These are phyloP conservation scores for Triadica sebifera DNA, from an alignment of 345 rosid species.

Conservation along the genomic window DNA sequence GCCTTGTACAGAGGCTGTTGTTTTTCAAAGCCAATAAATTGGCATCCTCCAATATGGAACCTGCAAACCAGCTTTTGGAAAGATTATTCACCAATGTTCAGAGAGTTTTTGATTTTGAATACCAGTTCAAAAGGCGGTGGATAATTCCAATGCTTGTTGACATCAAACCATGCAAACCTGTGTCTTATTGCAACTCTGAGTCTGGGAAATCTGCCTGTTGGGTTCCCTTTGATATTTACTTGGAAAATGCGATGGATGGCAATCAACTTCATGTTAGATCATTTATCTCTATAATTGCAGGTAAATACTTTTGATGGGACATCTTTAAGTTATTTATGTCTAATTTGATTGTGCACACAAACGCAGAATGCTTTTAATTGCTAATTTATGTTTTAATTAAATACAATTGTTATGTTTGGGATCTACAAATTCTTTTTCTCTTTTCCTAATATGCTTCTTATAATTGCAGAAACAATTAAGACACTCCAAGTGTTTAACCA, in stretches of 20 bases:
- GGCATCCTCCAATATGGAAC: no score
- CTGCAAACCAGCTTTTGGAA: conserved; percentile 34
- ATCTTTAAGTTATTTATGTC: background rate
- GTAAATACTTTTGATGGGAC: conserved; percentile 24
- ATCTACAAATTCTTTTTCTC: conserved; percentile 7
- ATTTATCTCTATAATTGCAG: conserved; percentile 40
- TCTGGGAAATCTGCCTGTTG: conserved; percentile 48
- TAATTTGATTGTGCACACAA: background rate
- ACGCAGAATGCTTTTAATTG: no score
- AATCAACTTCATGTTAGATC: conserved; percentile 51
- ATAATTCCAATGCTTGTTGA: conserved; percentile 39
- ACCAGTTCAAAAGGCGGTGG: conserved; percentile 34
- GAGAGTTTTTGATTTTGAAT: conserved; percentile 31
- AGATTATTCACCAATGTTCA: conserved; percentile 40
- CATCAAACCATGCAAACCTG: conserved; percentile 31
- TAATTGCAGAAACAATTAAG: conserved; percentile 45
- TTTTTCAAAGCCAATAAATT: conserved; percentile 39
- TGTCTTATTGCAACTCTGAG: conserved; percentile 32
- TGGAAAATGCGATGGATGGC: conserved; percentile 63
- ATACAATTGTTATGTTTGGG: background rate
- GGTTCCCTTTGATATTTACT: conserved; percentile 55
- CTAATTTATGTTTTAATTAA: no score
- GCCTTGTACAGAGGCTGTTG: conserved; percentile 47
- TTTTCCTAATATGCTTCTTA: conserved; percentile 12
- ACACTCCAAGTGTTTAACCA: conserved; percentile 46